Conservation (phyloP, 2,329 filamentous ascomycete species). For the Ophiocordyceps unilateralis region DNA sequence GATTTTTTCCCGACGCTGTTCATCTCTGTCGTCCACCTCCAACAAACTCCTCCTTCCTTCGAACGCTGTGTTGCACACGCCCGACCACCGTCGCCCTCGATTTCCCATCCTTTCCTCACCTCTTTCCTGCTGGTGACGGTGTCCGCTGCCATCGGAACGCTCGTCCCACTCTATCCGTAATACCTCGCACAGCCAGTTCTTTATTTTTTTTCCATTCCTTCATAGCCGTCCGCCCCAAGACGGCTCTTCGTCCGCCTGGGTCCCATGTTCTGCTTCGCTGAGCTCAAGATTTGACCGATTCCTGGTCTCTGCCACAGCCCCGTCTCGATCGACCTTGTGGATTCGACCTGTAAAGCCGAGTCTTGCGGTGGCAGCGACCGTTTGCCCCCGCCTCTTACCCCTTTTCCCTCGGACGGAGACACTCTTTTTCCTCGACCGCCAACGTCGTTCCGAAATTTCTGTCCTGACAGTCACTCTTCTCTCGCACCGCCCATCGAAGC, state of each 20-base stretch:
- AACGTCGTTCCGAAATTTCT: conserved; percentile 34
- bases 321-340: conserved; percentile 8
- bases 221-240: conserved; percentile 5
- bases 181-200: conserved; percentile 8
- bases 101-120: conserved; percentile 3
- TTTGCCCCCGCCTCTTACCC: conserved; percentile 16
- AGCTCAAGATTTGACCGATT: conserved; percentile 14
- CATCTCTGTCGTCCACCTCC: not conserved
- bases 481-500: conserved; percentile 6
- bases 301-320: conserved; percentile 12
- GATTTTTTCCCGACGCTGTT: not conserved
- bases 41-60: conserved; percentile 13
- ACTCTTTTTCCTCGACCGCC: conserved; percentile 32
- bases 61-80: conserved; percentile 8
- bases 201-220: not conserved
- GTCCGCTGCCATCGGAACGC: conserved; percentile 9
- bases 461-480: conserved; percentile 17
- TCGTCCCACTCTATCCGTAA: conserved; percentile 12
- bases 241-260: conserved; percentile 7
- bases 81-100: conserved; percentile 8
- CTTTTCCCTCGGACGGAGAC: conserved; percentile 15
- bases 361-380: conserved; percentile 25
- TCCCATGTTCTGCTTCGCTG: conserved; percentile 16
- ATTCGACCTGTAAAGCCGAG: conserved; percentile 3
- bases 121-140: conserved; percentile 5